phyloP scores from a whole-genome alignment of 1,284 basidiomycete species.

The Apiotrichum domesticum region DNA sequence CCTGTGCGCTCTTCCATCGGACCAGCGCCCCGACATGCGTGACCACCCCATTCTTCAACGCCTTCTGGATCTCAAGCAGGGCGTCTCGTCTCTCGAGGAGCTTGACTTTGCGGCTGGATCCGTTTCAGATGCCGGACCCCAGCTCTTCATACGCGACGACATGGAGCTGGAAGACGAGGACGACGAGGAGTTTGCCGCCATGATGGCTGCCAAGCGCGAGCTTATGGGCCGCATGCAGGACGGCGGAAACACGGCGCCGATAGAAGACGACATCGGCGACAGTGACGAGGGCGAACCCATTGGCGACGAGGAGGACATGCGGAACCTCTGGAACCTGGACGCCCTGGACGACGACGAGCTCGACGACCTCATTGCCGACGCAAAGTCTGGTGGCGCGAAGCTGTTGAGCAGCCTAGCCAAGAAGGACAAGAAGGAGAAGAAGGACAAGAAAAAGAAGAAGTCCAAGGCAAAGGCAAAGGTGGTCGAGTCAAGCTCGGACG shows the following conservation, averaged over 20 bases:
- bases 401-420: slow-evolving; percentile 24
- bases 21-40: slow-evolving; percentile 58
- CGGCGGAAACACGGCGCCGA: slow-evolving; percentile 15
- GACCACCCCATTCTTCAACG: slow-evolving; percentile 74
- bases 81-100: slow-evolving; percentile 72
- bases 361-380: slow-evolving; percentile 35
- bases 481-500: slow-evolving; percentile 8
- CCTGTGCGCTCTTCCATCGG: slow-evolving; percentile 65
- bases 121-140: slow-evolving; percentile 51
- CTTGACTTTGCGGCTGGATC: slow-evolving; percentile 59
- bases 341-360: slow-evolving; percentile 42
- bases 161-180: slow-evolving; percentile 39
- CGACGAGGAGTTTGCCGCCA: slow-evolving; percentile 31
- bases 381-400: slow-evolving; percentile 12
- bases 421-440: slow-evolving; percentile 19
- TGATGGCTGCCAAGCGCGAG: slow-evolving; percentile 23
- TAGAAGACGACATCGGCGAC: slow-evolving; percentile 9
- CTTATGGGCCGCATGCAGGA: slow-evolving; percentile 19
- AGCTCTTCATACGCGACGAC: slow-evolving; percentile 20
- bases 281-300: slow-evolving; percentile 9
- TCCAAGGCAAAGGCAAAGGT: background rate
- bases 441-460: slow-evolving; percentile 46
- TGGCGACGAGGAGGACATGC: slow-evolving; percentile 21
- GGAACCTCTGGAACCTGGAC: slow-evolving; percentile 29
- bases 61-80: slow-evolving; percentile 77